Base-by-base conservation (phyloP, 106 monocot genomes). In the Posidonia australis region DNA sequence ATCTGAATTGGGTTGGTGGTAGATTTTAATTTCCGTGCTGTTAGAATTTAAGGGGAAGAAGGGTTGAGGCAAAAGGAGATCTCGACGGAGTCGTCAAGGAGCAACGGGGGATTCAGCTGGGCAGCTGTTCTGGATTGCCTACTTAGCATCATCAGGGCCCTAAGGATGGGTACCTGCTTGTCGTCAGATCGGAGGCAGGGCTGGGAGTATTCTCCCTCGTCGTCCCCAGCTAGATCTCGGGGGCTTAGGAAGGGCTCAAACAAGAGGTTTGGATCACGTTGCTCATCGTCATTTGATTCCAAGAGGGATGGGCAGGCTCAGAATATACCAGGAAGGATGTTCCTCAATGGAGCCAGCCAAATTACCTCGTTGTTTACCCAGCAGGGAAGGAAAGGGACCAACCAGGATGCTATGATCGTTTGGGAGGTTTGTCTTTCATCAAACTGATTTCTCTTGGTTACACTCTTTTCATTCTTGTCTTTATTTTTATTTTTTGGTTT, bases 41-140 rank as follows among this genome's bases (percentile, higher is more conserved):
- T 13, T 61, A 14, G 42, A n/a, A 44, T 23, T 22, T 1, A 16
- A 36, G 61, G 43, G 30, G 61, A 42, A 9, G 16, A 61, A 21
- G 16, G n/a, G 13, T 59, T 18, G 13, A 31, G 29, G 59, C 2
- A 61, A 46, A 64, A 9, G 24, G 30, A 6, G 61, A 41, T 70
- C 49, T 60, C 55, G 20, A 74, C 73, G 78, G 78, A 68, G 64
- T 73, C 69, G 27, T 31, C 64, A 63, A 74, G 32, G 51, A 62
- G 46, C 56, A 79, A 65, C 63, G 27, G 48, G 65, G 48, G 49
- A 21, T 13, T 43, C 43, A 42, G 51, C 28, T 74, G 73, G 57
- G 5, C 63, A 46, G 70, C 74, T 70, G 70, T 74, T 46, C 79
- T 79, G 79, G 79, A 79, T 65, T 79, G 79, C 79, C 55, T 79